Base-by-base conservation (phyloP, 371 early-diverging fungal species). In the Mucor saturninus region DNA sequence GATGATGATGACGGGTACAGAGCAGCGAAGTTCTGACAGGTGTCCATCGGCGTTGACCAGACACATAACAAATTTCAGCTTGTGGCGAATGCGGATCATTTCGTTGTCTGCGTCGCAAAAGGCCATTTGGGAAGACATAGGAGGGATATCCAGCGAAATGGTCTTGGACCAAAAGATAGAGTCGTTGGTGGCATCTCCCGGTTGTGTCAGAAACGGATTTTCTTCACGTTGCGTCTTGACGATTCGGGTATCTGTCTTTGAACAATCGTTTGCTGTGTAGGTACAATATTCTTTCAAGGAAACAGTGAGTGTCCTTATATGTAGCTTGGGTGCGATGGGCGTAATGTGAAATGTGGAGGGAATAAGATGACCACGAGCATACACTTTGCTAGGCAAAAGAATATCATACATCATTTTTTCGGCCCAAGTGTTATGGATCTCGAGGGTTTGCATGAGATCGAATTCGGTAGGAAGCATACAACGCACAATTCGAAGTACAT, bases 331-430 rank as follows among this genome's bases (percentile, higher is more conserved):
- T 2, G 76, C 80, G 29, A 80, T 62, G 2, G 80, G 80, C 21
- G 62, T 57, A 26, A 80, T 73, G 30, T 73, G 59, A 58, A 80
- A 80, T 10, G 75, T 61, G 37, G 75, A 62, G 5, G 76, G 75
- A 38, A 80, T 75, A 29, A 48, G 59, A 28, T 75, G 73, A 4
- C 75, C 73, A n/a, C 65, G 62, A 9, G 75, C 73, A 55, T 73
- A 75, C 0, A 75, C 65, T 46, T 74, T 71, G 3, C 76, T 71
- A n/a, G 80, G 77, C 10, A 80, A n/a, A 9, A 62, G 37, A 39
- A 80, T 74, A 14, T 76, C 75, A 32, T 80, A 80, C 40, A 69
- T 65, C 68, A 80, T 74, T 56, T 80, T 80, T 35, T 74, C 71
- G 13, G 65, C 72, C 80, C 80, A 80, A 3, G 77, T 74, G 45